Conservation (phyloP, 1,284 basidiomycete genomes). For the Testicularia cyperi region DNA sequence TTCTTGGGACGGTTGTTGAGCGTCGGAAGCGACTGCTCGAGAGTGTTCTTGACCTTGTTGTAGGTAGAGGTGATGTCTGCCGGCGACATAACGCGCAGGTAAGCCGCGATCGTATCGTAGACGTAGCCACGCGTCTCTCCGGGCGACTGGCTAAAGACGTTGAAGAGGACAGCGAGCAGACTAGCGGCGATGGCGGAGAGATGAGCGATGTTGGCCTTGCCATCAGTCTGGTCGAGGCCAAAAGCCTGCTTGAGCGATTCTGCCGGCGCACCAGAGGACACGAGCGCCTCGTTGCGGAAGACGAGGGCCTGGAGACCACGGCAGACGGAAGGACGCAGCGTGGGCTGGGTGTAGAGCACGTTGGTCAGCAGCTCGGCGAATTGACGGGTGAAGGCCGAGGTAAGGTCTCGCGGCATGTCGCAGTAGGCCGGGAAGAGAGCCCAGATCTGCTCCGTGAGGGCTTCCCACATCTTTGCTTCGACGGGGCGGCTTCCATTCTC, state of each 20-base stretch:
- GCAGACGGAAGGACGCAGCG: conserved; percentile 78
- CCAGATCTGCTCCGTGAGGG: conserved; percentile 91
- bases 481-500: conserved; percentile 71
- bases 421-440: conserved; percentile 67
- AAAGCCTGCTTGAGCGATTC: conserved; percentile 64
- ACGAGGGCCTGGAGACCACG: conserved; percentile 79
- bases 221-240: conserved; percentile 67
- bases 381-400: conserved; percentile 36
- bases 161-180: conserved; percentile 92
- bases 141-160: conserved; percentile 85
- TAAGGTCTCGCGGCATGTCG: conserved; percentile 81
- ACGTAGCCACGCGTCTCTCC: conserved; percentile 77
- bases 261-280: conserved; percentile 62
- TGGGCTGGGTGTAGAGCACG: conserved; percentile 82
- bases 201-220: conserved; percentile 71
- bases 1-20: conserved; percentile 30
- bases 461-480: conserved; percentile 91
- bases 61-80: conserved; percentile 74
- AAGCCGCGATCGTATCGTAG: conserved; percentile 85
- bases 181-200: conserved; percentile 80
- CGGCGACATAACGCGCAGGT: conserved; percentile 73
- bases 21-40: conserved; percentile 70
- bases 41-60: conserved; percentile 74
- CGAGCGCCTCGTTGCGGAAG: conserved; percentile 69
- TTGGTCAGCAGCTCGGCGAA: conserved; percentile 74